phyloP scores from a whole-genome alignment of 495 filamentous ascomycete genomes.

The Corynascus novoguineensis region DNA sequence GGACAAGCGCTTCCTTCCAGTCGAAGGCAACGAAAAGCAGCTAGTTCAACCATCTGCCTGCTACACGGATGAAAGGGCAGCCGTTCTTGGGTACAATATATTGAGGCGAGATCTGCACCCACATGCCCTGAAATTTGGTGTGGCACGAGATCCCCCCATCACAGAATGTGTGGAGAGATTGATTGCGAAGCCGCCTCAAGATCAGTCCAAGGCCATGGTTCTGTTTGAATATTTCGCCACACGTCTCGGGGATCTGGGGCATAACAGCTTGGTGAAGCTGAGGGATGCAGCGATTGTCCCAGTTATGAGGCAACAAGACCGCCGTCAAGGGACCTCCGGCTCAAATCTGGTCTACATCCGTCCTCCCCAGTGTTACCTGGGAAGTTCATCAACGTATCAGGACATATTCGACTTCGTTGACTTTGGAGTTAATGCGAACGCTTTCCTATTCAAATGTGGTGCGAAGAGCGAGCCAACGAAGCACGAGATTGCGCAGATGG shows the following conservation, averaged over 20 bases:
- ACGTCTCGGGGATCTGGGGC: conserved; percentile 63
- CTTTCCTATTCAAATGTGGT: conserved; percentile 79
- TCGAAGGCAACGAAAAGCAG: conserved; percentile 56
- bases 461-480: conserved; percentile 87
- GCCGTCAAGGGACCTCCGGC: conserved; percentile 15
- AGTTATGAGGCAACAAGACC: conserved; percentile 41
- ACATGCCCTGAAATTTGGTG: conserved; percentile 77
- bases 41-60: conserved; percentile 69
- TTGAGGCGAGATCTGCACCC: conserved; percentile 64
- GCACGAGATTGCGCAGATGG: conserved; percentile 69
- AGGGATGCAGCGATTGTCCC: conserved; percentile 66
- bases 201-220: conserved; percentile 55
- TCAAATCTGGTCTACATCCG: conserved; percentile 41
- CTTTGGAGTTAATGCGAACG: conserved; percentile 80
- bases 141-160: conserved; percentile 72
- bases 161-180: conserved; percentile 65
- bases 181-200: conserved; percentile 62
- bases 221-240: conserved; percentile 78
- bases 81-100: conserved; percentile 73
- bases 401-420: conserved; percentile 97
- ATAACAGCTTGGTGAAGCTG: conserved; percentile 54
- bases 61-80: conserved; percentile 71
- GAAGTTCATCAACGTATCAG: conserved; percentile 64
- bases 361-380: conserved; percentile 71
- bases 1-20: conserved; percentile 63